These are phyloP conservation scores for Chlamydomonas sp. DNA, from an alignment of 139 green algal species.

Conservation along the genomic window DNA sequence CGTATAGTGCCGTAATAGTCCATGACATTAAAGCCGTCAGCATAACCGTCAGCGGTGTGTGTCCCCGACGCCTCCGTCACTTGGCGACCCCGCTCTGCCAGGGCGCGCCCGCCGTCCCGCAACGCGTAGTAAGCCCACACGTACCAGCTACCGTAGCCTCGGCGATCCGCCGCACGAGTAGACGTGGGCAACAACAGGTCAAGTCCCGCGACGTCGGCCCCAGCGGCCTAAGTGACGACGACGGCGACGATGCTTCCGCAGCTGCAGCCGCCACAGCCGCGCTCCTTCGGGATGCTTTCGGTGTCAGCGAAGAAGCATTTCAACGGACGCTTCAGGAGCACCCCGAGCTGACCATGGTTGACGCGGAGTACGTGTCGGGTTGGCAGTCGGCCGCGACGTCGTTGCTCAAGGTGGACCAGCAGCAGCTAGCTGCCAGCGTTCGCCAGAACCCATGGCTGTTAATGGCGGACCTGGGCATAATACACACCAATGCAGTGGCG, in stretches of 20 bases:
- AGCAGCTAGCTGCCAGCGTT: not conserved
- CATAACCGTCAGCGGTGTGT: too few relatives aligned
- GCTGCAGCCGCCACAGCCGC: too few relatives aligned
- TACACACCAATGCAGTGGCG: not conserved
- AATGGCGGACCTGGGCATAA: not conserved
- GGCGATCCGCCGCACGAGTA: too few relatives aligned
- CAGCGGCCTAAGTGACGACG: not conserved
- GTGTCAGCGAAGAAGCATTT: not conserved
- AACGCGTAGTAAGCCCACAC: too few relatives aligned
- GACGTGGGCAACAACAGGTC: too few relatives aligned
- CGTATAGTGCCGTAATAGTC: too few relatives aligned
- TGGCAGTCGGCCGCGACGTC: not conserved
- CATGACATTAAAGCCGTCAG: too few relatives aligned
- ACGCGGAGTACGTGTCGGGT: not conserved
- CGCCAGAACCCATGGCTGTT: constrained; percentile 15
- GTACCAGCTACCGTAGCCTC: too few relatives aligned
- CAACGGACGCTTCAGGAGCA: not conserved
- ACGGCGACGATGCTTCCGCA: not conserved
- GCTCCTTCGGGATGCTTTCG: not conserved
- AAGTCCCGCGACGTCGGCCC: too few relatives aligned
- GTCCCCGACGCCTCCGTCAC: too few relatives aligned
- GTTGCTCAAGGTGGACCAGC: not conserved
- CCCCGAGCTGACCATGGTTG: not conserved
- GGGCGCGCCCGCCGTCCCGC: too few relatives aligned
- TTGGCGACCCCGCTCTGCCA: too few relatives aligned